These are phyloP conservation scores for Immersiella caudata DNA, from an alignment of 495 filamentous ascomycete genomes.

Conservation along the genomic window DNA sequence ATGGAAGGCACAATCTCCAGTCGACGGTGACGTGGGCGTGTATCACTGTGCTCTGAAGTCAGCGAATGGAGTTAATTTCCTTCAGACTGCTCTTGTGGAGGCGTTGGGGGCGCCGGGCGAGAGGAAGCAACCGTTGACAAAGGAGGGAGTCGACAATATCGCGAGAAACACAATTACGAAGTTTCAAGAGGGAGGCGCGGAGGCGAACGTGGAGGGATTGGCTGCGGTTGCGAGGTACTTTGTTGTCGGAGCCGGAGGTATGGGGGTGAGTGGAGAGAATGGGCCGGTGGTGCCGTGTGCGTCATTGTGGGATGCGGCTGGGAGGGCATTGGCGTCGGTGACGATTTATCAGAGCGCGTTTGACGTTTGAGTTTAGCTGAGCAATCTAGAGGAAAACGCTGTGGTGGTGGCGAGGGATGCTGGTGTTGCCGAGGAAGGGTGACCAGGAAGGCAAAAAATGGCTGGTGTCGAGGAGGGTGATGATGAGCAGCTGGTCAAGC, in stretches of 20 bases:
- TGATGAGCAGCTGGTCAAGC: no score
- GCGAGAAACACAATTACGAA: conserved; percentile 3
- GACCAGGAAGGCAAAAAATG: not conserved
- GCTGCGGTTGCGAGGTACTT: conserved; percentile 23
- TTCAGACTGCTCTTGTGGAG: not conserved
- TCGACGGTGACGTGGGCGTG: not conserved
- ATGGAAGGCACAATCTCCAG: not conserved
- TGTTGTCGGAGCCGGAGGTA: conserved; percentile 13
- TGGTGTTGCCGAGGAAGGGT: not conserved
- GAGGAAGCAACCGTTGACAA: no score
- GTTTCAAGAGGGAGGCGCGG: not conserved
- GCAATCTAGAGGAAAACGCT: not conserved
- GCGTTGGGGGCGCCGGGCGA: not conserved
- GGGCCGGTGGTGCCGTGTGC: conserved; percentile 29
- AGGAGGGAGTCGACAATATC: conserved; percentile 6
- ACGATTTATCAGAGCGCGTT: conserved; percentile 32
- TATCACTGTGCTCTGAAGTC: conserved; percentile 21
- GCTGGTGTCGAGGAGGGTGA: no score
- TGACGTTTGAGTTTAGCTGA: not conserved
- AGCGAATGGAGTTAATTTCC: conserved; percentile 22
- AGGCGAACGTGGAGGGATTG: not conserved
- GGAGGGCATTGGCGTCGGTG: conserved; percentile 25
- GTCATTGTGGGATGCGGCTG: conserved; percentile 32
- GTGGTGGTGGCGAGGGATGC: not conserved
- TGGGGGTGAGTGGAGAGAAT: not conserved